Percentiles rank a stretch among this genome's conserved stretches.
Conservation (phyloP, 2,329 filamentous ascomycete species). For the Diplocarpon rosae region DNA sequence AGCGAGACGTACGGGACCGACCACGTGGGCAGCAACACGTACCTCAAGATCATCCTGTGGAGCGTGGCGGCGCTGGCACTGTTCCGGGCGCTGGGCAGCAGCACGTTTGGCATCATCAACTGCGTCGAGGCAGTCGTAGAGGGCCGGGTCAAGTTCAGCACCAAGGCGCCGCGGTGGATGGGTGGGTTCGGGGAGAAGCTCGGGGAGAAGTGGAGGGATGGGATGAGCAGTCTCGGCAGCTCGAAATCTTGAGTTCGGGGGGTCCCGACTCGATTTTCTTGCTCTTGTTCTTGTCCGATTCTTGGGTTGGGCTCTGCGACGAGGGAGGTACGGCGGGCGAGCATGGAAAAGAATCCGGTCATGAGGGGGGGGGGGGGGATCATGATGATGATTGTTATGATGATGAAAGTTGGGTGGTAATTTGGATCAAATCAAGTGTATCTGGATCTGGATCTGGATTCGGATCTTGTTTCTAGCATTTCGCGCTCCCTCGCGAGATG, state of each 20-base stretch:
- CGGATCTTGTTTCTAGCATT: too few species aligned
- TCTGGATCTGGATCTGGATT: too few species aligned
- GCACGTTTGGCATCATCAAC: conserved; percentile 75
- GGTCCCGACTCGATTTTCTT: too few species aligned
- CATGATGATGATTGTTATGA: too few species aligned
- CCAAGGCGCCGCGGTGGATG: conserved; percentile 24
- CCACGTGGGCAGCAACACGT: conserved; percentile 71
- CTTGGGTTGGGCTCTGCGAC: too few species aligned
- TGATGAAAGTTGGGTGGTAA: too few species aligned
- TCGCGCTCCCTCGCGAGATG: too few species aligned
- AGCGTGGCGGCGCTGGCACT: conserved; percentile 73
- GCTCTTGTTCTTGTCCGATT: too few species aligned
- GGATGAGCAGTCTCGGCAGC: conserved; percentile 23
- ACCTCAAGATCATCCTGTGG: conserved; percentile 91
- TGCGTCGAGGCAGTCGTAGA: conserved; percentile 77
- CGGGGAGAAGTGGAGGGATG: conserved; percentile 20
- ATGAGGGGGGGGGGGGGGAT: too few species aligned
- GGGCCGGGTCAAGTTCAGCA: conserved; percentile 49
- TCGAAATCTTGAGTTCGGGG: neutral
- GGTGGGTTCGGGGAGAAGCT: conserved; percentile 23
- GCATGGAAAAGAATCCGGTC: too few species aligned
- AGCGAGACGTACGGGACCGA: conserved; percentile 70
- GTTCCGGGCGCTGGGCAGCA: conserved; percentile 76
- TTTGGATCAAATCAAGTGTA: too few species aligned
- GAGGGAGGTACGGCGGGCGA: too few species aligned